phyloP scores from a whole-genome alignment of 2,329 filamentous ascomycete species.

The Neopestalotiopsis rosae region DNA sequence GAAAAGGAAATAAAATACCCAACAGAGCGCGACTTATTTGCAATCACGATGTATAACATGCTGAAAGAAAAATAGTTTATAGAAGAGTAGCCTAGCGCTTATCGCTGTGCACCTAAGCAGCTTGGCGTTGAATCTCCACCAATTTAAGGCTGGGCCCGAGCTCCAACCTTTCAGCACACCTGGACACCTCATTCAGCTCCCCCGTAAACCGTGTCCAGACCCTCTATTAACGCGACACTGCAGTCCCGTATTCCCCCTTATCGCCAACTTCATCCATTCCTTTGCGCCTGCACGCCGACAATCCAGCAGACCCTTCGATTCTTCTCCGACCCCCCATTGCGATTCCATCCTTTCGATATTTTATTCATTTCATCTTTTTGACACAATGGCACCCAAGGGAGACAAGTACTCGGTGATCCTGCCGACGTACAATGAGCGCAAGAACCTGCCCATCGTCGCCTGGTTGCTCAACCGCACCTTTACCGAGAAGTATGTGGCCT shows the following conservation, averaged over 20 bases:
- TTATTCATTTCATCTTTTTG: background rate
- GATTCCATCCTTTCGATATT: slow-evolving; percentile 12
- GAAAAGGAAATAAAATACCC: too few relatives aligned
- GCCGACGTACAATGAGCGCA: slow-evolving; percentile 97
- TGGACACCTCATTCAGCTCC: background rate
- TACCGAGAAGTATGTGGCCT: slow-evolving; percentile 74
- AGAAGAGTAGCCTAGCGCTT: background rate
- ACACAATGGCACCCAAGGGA: slow-evolving; percentile 55
- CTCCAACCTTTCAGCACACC: background rate
- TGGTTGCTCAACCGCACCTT: slow-evolving; percentile 95
- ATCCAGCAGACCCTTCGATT: slow-evolving; percentile 15
- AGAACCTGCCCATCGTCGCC: slow-evolving; percentile 93
- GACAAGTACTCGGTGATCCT: slow-evolving; percentile 97
- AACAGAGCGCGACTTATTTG: too few relatives aligned
- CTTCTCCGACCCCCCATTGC: slow-evolving; percentile 5
- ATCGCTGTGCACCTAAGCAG: background rate
- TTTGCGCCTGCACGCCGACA: slow-evolving; percentile 15
- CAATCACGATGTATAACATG: too few relatives aligned
- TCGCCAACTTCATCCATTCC: slow-evolving; percentile 20
- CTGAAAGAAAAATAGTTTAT: background rate
- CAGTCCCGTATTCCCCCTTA: slow-evolving; percentile 5
- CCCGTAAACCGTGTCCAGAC: slow-evolving; percentile 18
- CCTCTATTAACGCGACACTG: slow-evolving; percentile 12
- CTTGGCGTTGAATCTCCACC: background rate
- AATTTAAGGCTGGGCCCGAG: slow-evolving; percentile 9